These are phyloP conservation scores for Trichocladium antarcticum DNA, from an alignment of 495 filamentous ascomycete species.

Conservation along the genomic window DNA sequence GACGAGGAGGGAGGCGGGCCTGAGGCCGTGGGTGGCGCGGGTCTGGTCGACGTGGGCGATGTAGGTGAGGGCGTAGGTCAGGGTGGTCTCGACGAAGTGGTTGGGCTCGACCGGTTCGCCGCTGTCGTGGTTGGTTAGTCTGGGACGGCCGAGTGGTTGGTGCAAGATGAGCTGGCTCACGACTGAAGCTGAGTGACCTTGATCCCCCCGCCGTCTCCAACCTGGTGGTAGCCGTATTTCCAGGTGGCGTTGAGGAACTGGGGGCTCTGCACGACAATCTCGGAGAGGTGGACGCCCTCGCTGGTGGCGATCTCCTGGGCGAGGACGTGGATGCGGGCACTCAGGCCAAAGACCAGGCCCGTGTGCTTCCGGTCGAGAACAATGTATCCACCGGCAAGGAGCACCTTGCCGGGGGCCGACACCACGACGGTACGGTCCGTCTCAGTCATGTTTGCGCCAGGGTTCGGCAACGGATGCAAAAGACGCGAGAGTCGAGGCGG, in stretches of 20 bases:
- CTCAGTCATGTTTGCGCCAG: neutral
- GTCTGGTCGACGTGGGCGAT: conserved; percentile 45
- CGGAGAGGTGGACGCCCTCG: conserved; percentile 46
- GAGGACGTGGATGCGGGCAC: conserved; percentile 81
- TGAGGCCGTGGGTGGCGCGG: conserved; percentile 45
- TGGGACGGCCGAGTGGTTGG: neutral
- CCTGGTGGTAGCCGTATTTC: conserved; percentile 66
- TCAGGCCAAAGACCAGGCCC: conserved; percentile 85
- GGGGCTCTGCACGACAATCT: conserved; percentile 77
- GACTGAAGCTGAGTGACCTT: conserved; percentile 64
- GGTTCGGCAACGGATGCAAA: no score
- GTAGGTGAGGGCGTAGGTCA: conserved; percentile 82
- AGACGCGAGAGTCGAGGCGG: no score
- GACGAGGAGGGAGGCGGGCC: conserved; percentile 67
- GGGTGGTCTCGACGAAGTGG: conserved; percentile 79
- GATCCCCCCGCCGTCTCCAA: conserved; percentile 60
- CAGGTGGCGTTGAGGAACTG: conserved; percentile 81
- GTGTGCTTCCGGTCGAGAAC: conserved; percentile 83
- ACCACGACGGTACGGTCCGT: conserved; percentile 42
- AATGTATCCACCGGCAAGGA: conserved; percentile 88
- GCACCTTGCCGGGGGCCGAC: conserved; percentile 91
- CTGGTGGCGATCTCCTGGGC: conserved; percentile 53
- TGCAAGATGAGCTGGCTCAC: conserved; percentile 43
- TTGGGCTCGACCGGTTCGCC: conserved; percentile 42
- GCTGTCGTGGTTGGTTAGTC: conserved; percentile 16